Percentiles rank a stretch among this genome's conserved stretches.
phyloP scores from a whole-genome alignment of 108 stramenopile genomes.

The Thalassiosira profunda region DNA sequence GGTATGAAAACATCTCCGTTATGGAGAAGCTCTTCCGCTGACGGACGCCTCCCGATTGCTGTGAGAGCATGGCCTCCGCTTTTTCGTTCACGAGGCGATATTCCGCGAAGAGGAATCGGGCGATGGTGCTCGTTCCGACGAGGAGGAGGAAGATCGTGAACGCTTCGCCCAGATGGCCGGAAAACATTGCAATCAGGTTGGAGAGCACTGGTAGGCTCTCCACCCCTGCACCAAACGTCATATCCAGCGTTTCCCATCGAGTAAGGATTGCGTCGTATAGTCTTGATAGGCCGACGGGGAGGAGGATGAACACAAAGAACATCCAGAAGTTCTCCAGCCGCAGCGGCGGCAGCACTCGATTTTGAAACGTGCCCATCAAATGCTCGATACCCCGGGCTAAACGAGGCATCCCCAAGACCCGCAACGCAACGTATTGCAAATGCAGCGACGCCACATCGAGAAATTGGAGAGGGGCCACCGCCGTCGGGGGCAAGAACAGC shows the following conservation, averaged over 20 bases:
- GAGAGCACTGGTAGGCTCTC: too few relatives aligned
- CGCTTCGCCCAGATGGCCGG: neutral
- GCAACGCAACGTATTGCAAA: neutral
- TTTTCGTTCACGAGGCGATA: slow-evolving; percentile 21
- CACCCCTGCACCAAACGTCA: too few relatives aligned
- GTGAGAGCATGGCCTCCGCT: slow-evolving; percentile 7
- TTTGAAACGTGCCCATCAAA: too few relatives aligned
- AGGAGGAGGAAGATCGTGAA: slow-evolving; percentile 10
- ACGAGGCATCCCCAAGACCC: too few relatives aligned
- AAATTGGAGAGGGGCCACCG: neutral
- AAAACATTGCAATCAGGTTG: too few relatives aligned
- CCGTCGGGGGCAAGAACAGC: neutral
- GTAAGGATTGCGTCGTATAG: neutral
- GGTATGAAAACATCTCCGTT: slow-evolving; percentile 28
- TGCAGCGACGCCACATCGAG: neutral
- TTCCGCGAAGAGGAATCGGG: slow-evolving; percentile 26
- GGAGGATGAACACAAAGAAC: neutral
- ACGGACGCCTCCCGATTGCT: too few relatives aligned
- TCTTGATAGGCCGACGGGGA: neutral
- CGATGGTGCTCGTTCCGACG: slow-evolving; percentile 22
- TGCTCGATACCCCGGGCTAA: too few relatives aligned
- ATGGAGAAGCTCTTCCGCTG: neutral
- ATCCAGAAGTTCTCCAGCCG: neutral
- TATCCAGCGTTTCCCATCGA: too few relatives aligned
- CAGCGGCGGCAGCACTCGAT: too few relatives aligned